Conservation (phyloP, 2,329 filamentous ascomycete species). For the Fusarium succisae region DNA sequence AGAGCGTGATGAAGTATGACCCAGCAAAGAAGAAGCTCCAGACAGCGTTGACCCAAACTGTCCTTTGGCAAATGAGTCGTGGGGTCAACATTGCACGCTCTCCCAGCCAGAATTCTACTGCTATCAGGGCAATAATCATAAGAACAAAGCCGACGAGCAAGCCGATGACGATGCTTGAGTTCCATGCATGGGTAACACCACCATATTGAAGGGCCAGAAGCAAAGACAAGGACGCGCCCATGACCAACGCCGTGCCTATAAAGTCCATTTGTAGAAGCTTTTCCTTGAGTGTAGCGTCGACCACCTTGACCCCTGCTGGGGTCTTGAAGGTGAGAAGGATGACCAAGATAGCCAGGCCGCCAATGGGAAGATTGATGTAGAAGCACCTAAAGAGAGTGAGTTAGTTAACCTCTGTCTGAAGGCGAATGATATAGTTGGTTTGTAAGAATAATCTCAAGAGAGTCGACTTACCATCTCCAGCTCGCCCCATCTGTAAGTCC, state of each 20-base stretch:
- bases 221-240: not conserved
- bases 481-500: not conserved
- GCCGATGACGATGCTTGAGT: not conserved
- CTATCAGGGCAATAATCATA: not conserved
- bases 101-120: not conserved
- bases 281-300: not conserved
- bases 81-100: not conserved
- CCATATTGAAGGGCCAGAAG: not conserved
- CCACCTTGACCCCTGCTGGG: not conserved
- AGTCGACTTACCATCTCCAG: not conserved
- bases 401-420: fast-evolving
- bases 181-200: not conserved
- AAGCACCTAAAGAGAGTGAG: not conserved
- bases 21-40: not conserved
- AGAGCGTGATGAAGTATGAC: not conserved
- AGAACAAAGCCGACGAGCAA: not conserved
- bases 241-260: not conserved
- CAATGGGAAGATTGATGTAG: not conserved
- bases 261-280: not conserved
- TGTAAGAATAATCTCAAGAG: fast-evolving
- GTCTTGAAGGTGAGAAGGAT: not conserved
- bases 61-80: not conserved
- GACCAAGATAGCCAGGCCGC: not conserved
- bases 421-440: fast-evolving
- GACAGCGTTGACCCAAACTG: not conserved